Evolutionary conservation across 2,329 filamentous ascomycete species (phyloP).

Genomic region (Penicillium freii): DNA sequence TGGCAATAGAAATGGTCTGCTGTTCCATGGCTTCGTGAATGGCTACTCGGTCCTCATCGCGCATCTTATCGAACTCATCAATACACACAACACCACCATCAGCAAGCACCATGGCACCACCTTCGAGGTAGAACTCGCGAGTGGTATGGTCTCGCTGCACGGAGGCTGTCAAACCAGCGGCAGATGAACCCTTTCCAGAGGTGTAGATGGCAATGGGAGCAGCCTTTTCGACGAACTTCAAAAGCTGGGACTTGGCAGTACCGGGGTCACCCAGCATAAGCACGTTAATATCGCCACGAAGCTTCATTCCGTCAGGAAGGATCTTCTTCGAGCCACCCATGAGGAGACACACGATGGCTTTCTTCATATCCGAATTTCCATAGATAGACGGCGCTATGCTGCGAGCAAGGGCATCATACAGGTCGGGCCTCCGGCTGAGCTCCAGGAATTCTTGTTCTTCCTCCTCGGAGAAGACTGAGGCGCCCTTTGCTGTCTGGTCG

Average conservation of each 20-base stretch:
- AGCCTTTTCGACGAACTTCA: conserved; percentile 97
- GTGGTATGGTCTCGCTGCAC: conserved; percentile 91
- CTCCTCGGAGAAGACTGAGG: conserved; percentile 81
- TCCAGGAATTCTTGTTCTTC: conserved; percentile 96
- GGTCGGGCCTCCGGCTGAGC: conserved; percentile 81
- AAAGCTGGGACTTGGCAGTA: conserved; percentile 93
- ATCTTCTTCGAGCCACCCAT: conserved; percentile 98
- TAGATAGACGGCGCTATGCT: conserved; percentile 98
- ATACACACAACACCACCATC: conserved; percentile 98
- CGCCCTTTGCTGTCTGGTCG: conserved; percentile 84
- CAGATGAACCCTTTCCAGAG: conserved; percentile 95
- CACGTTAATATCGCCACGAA: conserved; percentile 97
- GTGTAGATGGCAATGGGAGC: conserved; percentile 98
- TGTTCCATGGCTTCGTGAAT: conserved; percentile 99
- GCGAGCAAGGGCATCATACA: conserved; percentile 86
- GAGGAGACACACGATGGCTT: conserved; percentile 88
- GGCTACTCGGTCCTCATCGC: conserved; percentile 93
- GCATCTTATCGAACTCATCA: conserved; percentile 99
- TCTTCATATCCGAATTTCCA: conserved; percentile 94
- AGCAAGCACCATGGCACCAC: conserved; percentile 96
- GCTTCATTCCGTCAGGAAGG: conserved; percentile 92
- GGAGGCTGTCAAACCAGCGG: conserved; percentile 93
- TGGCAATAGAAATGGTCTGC: conserved; percentile 98
- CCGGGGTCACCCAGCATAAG: conserved; percentile 93
- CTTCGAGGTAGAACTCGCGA: conserved; percentile 95